These are phyloP conservation scores for Candida taoyuanica DNA, from an alignment of 805 yeast species.

Conservation along the genomic window DNA sequence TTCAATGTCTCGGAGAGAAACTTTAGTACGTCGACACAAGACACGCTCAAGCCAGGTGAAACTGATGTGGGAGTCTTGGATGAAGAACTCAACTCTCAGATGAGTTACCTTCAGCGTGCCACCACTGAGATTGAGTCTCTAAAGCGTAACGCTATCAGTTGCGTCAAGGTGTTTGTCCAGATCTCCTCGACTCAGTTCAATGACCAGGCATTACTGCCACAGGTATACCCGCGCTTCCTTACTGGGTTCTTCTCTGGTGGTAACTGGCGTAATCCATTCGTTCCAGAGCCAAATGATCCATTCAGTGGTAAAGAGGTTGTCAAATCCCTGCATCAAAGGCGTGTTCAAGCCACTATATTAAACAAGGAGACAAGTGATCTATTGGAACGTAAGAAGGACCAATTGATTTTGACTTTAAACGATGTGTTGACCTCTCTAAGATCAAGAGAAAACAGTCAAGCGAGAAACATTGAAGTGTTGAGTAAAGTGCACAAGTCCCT, in stretches of 20 bases:
- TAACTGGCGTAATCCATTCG: slow-evolving; percentile 72
- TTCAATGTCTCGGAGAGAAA: slow-evolving; percentile 2
- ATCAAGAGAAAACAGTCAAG: slow-evolving; percentile 34
- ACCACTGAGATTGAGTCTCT: slow-evolving; percentile 36
- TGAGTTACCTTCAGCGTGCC: slow-evolving; percentile 34
- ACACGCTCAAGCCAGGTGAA: slow-evolving; percentile 17
- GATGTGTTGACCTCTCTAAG: slow-evolving; percentile 40
- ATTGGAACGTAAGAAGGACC: slow-evolving; percentile 33
- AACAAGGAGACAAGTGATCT: slow-evolving; percentile 43
- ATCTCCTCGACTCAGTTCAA: slow-evolving; percentile 26
- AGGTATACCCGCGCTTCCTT: slow-evolving; percentile 64
- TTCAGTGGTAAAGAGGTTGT: slow-evolving; percentile 25
- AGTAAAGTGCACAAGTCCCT: slow-evolving; percentile 50
- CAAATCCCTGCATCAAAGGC: slow-evolving; percentile 20
- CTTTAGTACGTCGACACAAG: slow-evolving; percentile 21
- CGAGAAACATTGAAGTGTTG: slow-evolving; percentile 49
- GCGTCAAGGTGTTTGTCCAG: slow-evolving; percentile 29
- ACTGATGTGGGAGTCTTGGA: slow-evolving; percentile 4
- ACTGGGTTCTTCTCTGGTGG: slow-evolving; percentile 69
- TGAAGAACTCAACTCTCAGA: slow-evolving; percentile 9
- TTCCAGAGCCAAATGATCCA: slow-evolving; percentile 33
- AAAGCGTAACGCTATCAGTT: slow-evolving; percentile 28
- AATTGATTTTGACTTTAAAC: slow-evolving; percentile 35
- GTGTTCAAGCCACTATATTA: slow-evolving; percentile 40
- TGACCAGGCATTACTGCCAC: slow-evolving; percentile 41